These are phyloP conservation scores for Annulohypoxylon maeteangense DNA, from an alignment of 495 filamentous ascomycete genomes.

Conservation along the genomic window DNA sequence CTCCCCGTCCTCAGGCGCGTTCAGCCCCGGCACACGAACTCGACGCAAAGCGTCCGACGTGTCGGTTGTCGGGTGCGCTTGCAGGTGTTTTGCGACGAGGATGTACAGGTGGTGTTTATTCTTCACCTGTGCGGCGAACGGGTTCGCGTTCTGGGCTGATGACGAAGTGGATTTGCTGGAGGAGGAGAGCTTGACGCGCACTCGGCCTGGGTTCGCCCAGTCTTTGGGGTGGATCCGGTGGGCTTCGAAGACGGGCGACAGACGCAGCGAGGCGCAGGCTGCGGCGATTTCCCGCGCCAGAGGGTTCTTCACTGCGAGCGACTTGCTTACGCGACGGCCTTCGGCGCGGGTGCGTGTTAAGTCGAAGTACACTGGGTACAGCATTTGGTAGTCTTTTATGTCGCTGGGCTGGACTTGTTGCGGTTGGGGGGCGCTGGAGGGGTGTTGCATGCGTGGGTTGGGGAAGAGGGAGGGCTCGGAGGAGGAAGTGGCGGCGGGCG, in stretches of 20 bases:
- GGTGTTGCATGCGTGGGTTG: slow-evolving; percentile 32
- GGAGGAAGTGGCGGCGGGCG: slow-evolving; percentile 21
- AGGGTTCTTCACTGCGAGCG: slow-evolving; percentile 83
- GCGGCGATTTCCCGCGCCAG: slow-evolving; percentile 89
- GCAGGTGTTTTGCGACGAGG: slow-evolving; percentile 77
- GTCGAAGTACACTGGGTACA: slow-evolving; percentile 97
- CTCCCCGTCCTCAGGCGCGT: slow-evolving; percentile 65
- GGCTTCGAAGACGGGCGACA: slow-evolving; percentile 86
- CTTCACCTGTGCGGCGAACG: slow-evolving; percentile 60
- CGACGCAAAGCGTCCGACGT: slow-evolving; percentile 73
- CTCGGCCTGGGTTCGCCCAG: slow-evolving; percentile 95
- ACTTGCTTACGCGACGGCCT: slow-evolving; percentile 78
- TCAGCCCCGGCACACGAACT: slow-evolving; percentile 68
- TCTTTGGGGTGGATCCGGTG: slow-evolving; percentile 94
- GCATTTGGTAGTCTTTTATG: slow-evolving; percentile 77
- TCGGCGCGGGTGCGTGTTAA: slow-evolving; percentile 74
- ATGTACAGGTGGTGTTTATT: slow-evolving; percentile 93
- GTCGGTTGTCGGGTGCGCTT: slow-evolving; percentile 76
- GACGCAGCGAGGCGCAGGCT: slow-evolving; percentile 76
- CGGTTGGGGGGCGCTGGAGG: slow-evolving; percentile 44
- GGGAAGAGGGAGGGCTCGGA: slow-evolving; percentile 38
- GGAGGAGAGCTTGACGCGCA: slow-evolving; percentile 72
- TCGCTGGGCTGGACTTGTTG: slow-evolving; percentile 56
- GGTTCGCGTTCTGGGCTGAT: background rate
- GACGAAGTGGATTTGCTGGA: background rate